Percentiles rank a stretch among this genome's conserved stretches.
These are phyloP conservation scores for Crucibulum laeve DNA, from an alignment of 768 basidiomycete genomes.

Conservation along the genomic window DNA sequence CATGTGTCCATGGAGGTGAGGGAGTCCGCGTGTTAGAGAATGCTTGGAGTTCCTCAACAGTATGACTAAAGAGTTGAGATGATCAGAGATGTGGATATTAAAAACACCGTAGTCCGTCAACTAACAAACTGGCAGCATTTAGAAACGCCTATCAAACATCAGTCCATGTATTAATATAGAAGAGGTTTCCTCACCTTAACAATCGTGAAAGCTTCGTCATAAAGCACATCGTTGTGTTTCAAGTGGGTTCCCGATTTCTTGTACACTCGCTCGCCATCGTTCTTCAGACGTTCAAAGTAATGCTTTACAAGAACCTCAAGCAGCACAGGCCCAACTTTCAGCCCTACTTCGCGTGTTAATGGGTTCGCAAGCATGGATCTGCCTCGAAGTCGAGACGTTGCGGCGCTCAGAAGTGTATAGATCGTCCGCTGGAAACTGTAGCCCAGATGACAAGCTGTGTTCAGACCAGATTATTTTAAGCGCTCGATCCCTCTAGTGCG, in stretches of 20 bases:
- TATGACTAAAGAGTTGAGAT: constrained; percentile 46
- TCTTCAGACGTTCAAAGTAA: constrained; percentile 68
- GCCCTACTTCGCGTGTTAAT: constrained; percentile 56
- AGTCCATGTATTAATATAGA: background rate
- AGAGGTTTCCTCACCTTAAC: constrained; percentile 62
- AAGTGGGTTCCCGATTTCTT: constrained; percentile 41
- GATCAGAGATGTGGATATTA: constrained; percentile 1
- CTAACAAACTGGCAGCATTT: constrained; percentile 65
- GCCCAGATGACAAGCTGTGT: too few species aligned
- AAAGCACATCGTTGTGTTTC: constrained; percentile 72
- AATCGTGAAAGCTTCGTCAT: constrained; percentile 75
- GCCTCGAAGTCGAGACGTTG: background rate
- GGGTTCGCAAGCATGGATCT: constrained; percentile 37
- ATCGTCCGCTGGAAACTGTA: background rate
- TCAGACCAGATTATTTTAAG: too few species aligned
- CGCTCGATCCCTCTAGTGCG: too few species aligned
- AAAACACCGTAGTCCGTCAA: constrained; percentile 3
- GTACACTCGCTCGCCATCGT: constrained; percentile 30
- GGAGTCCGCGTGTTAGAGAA: constrained; percentile 82
- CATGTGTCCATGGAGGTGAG: constrained; percentile 79
- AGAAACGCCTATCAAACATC: constrained; percentile 59
- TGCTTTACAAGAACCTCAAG: constrained; percentile 81
- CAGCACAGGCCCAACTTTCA: constrained; percentile 68
- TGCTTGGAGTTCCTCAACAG: constrained; percentile 78
- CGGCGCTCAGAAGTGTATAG: too few species aligned